Base-by-base conservation (phyloP, 1,284 basidiomycete genomes). In the Ustilago loliicola region DNA sequence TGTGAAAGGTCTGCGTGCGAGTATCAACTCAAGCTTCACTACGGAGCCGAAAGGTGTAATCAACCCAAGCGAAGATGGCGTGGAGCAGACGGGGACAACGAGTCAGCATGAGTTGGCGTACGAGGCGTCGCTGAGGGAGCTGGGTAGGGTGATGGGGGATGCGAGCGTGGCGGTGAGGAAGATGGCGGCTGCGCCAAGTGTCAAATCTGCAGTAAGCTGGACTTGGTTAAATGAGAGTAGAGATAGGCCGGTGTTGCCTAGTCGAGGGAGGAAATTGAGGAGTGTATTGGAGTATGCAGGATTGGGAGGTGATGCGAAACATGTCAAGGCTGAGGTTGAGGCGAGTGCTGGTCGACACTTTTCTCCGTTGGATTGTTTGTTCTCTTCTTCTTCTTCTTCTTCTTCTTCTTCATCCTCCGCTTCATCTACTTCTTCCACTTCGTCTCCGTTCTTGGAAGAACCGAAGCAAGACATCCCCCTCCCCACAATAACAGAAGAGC, bases 161-260 rank as follows among this genome's bases (percentile, higher is more conserved):
- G 83, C 84, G 15, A 80, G 77, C 42, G 66, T 83, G 4, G 68
- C 62, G 8, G 25, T 57, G 65, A 68, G 66, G 30, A 72, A 61
- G 71, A 61, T 66, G 50, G 61, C 73, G 1, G 53, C 47, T 13
- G 32, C 56, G 3, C 58, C 54, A 21, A 82, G 66, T 32, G 64
- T 92, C 75, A 99, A 98, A 87, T 95, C 94, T 0, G 90, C 94
- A 0, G 64, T 99, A 1, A 92, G 91, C 8, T 94, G 98, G 83
- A 91, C 91, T 0, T 94, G 91, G 87, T 88, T 90, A 0, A 88
- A 90, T 25, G 95, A 98, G 85, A 94, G 92, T 1, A 90, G 96
- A 25, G 91, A 97, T 81, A 92, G 94, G 83, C 84, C 88, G 0
- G 89, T 90, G 66, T 88, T 92, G 25, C 91, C 91, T 17, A 80